phyloP scores from a whole-genome alignment of 108 stramenopile genomes.

The Nitzschia sp. region DNA sequence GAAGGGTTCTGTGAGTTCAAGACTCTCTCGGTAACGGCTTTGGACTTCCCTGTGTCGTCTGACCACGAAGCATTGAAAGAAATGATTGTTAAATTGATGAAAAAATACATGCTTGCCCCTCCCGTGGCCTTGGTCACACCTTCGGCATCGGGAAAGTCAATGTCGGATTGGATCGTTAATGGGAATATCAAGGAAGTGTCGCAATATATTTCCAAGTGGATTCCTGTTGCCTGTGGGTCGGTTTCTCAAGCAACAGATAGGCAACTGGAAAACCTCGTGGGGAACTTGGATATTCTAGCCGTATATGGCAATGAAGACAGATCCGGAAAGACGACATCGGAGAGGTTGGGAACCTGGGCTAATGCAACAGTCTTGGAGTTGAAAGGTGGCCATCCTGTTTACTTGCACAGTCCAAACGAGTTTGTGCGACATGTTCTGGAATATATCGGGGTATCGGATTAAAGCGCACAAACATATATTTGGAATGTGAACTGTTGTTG shows the following conservation, averaged over 20 bases:
- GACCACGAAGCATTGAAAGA: slow-evolving; percentile 32
- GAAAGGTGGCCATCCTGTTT: slow-evolving; percentile 65
- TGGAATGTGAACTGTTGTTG: no score
- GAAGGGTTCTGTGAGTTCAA: slow-evolving; percentile 42
- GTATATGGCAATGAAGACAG: slow-evolving; percentile 63
- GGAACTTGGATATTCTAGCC: slow-evolving; percentile 36
- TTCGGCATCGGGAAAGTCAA: slow-evolving; percentile 66
- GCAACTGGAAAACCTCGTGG: neutral
- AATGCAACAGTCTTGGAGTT: slow-evolving; percentile 56
- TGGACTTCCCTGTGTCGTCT: slow-evolving; percentile 59
- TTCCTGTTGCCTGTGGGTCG: slow-evolving; percentile 63
- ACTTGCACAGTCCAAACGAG: slow-evolving; percentile 65
- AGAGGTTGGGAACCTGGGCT: slow-evolving; percentile 34
- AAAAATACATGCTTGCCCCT: slow-evolving; percentile 21
- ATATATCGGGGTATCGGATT: no score
- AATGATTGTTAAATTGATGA: slow-evolving; percentile 36
- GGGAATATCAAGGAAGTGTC: slow-evolving; percentile 19
- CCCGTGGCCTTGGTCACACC: slow-evolving; percentile 60
- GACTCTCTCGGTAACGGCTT: slow-evolving; percentile 47
- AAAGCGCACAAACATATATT: no score
- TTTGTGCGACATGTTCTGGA: slow-evolving; percentile 42
- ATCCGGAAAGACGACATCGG: slow-evolving; percentile 44
- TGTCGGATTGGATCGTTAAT: slow-evolving; percentile 41
- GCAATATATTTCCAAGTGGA: slow-evolving; percentile 51
- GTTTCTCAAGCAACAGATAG: slow-evolving; percentile 11